Percentiles rank a stretch among this genome's conserved stretches.
Conservation (phyloP, 768 basidiomycete species). For the Mycena rosella region DNA sequence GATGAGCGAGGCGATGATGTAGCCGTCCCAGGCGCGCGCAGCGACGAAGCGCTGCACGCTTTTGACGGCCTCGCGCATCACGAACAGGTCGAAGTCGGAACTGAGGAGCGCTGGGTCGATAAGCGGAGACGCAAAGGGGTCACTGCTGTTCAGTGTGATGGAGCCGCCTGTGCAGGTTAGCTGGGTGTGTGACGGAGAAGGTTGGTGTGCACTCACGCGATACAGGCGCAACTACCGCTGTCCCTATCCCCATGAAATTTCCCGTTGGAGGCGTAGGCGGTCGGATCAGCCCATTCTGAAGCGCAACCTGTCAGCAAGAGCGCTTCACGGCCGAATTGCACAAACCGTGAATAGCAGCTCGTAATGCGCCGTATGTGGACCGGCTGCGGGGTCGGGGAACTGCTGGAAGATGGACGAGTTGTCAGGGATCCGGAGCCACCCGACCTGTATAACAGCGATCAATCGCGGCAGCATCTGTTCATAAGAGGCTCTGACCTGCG, state of each 20-base stretch:
- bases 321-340: constrained; percentile 7
- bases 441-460: no score
- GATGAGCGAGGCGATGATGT: constrained; percentile 18
- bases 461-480: no score
- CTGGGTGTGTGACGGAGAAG: not conserved
- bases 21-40: constrained; percentile 37
- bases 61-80: constrained; percentile 28
- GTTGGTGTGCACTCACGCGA: constrained; percentile 39
- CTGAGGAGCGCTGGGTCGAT: constrained; percentile 59
- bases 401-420: constrained; percentile 46
- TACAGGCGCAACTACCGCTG: constrained; percentile 14
- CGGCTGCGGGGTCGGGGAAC: constrained; percentile 51
- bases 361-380: constrained; percentile 50
- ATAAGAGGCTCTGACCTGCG: no score
- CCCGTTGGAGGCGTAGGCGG: constrained; percentile 14
- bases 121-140: constrained; percentile 54
- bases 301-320: not conserved
- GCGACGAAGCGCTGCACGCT: constrained; percentile 28
- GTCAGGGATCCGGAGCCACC: constrained; percentile 42
- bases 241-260: constrained; percentile 20
- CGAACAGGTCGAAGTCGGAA: constrained; percentile 32
- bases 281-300: not conserved
- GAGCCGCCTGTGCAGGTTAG: constrained; percentile 35
- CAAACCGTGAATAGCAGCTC: constrained; percentile 48
- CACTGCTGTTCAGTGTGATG: constrained; percentile 49